These are phyloP conservation scores for apple (Malus domestica) DNA, from an alignment of 306 rosid genomes.

Conservation along the genomic window ASM211411v1 NC_041804.1:37367501-37368000, in stretches of 20 bases:
- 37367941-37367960: slow-evolving; percentile 53
- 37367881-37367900: slow-evolving; percentile 84
- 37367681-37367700: background rate
- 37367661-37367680: no score
- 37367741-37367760: slow-evolving; percentile 15
- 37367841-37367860: slow-evolving; percentile 76
- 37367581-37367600: background rate
- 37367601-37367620: background rate
- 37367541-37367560: background rate
- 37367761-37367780: slow-evolving; percentile 27
- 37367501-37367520: background rate
- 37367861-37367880: slow-evolving; percentile 76
- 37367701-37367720: slow-evolving; percentile 51
- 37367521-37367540: background rate
- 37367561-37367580: background rate
- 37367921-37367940: slow-evolving; percentile 70
- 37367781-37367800: slow-evolving; percentile 24
- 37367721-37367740: slow-evolving; percentile 46
- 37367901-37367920: slow-evolving; percentile 60
- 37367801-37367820: slow-evolving; percentile 38
- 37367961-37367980: slow-evolving; percentile 96
- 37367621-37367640: background rate
- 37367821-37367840: slow-evolving; percentile 35
- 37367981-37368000: slow-evolving; percentile 90
- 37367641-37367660: background rate